A percentile compares a stretch with the other conserved stretches of the same genome.
Conservation (phyloP, 805 yeast species). For the Lipomyces chichibuensis region DNA sequence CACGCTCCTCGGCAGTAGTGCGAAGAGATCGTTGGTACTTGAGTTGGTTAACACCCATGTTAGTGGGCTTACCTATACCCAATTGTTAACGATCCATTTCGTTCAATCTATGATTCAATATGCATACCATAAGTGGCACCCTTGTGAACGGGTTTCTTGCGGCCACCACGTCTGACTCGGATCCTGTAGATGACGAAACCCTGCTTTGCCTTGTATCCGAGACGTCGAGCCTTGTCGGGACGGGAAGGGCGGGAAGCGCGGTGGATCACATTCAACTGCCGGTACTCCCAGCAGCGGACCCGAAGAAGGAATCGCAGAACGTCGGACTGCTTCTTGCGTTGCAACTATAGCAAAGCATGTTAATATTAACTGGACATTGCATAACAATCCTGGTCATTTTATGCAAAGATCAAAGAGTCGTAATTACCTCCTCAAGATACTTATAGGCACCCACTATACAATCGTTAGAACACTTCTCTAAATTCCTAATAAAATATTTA, state of each 20-base stretch:
- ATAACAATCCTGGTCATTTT: not conserved
- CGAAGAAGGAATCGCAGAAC: conserved; percentile 98
- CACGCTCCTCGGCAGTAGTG: conserved; percentile 99
- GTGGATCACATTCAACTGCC: conserved; percentile 98
- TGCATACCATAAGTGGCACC: conserved; percentile 95
- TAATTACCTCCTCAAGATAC: conserved; percentile 81
- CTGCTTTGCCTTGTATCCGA: conserved; percentile 99
- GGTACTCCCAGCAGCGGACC: conserved; percentile 99
- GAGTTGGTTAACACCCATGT: conserved; percentile 99
- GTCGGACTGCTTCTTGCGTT: conserved; percentile 99
- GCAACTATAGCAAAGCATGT: conserved; percentile 51
- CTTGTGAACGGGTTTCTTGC: conserved; percentile 99
- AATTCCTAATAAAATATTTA: not conserved
- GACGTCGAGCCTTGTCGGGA: conserved; percentile 99
- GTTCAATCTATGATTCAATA: not conserved
- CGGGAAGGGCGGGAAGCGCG: conserved; percentile 98
- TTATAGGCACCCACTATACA: conserved; percentile 97
- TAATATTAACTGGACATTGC: not conserved
- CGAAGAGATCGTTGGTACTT: conserved; percentile 98
- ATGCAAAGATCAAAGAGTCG: not conserved
- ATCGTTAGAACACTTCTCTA: not conserved
- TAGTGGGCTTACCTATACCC: conserved; percentile 83
- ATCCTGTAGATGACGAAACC: conserved; percentile 98
- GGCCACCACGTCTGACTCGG: conserved; percentile 99
- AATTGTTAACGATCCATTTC: not conserved